Evolutionary conservation across 2,329 filamentous ascomycete species (phyloP).

Genomic region (Eutypella sp.): DNA sequence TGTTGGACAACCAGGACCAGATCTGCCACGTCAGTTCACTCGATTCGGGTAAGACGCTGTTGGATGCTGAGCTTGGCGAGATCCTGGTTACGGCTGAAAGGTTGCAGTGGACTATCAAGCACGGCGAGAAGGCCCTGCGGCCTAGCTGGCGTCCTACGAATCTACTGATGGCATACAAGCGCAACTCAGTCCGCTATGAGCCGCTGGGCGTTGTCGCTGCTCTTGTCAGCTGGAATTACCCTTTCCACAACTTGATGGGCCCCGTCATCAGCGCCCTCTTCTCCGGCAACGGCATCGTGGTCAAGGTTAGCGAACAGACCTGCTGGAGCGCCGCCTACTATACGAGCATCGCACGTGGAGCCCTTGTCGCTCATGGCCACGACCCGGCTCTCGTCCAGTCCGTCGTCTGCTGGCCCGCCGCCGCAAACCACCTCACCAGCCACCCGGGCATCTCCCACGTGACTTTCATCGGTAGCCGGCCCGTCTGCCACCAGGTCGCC

Average conservation of each 20-base stretch:
- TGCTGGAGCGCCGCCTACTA: slow-evolving; percentile 91
- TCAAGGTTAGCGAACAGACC: slow-evolving; percentile 93
- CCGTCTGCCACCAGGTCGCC: slow-evolving; percentile 83
- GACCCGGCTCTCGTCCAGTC: slow-evolving; percentile 77
- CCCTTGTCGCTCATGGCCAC: slow-evolving; percentile 77
- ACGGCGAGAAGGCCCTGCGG: slow-evolving; percentile 76
- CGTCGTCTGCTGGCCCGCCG: slow-evolving; percentile 81
- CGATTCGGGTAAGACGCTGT: slow-evolving; percentile 93
- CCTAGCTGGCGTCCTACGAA: slow-evolving; percentile 77
- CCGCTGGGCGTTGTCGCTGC: slow-evolving; percentile 89
- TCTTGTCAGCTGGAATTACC: slow-evolving; percentile 94
- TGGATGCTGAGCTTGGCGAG: slow-evolving; percentile 91
- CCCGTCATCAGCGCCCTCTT: slow-evolving; percentile 90
- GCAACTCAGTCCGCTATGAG: slow-evolving; percentile 84
- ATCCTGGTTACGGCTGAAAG: slow-evolving; percentile 92
- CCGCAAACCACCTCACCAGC: slow-evolving; percentile 75
- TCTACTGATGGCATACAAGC: slow-evolving; percentile 92
- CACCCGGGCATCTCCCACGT: slow-evolving; percentile 82
- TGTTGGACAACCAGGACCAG: slow-evolving; percentile 83
- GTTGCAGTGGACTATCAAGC: slow-evolving; percentile 85
- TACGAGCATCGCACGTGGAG: slow-evolving; percentile 68
- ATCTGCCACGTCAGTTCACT: slow-evolving; percentile 83
- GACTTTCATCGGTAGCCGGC: slow-evolving; percentile 90
- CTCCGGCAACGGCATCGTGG: slow-evolving; percentile 82
- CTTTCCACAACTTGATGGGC: slow-evolving; percentile 91